Conservation (phyloP, 495 filamentous ascomycete genomes). For the Aspergillus egyptiacus region DNA sequence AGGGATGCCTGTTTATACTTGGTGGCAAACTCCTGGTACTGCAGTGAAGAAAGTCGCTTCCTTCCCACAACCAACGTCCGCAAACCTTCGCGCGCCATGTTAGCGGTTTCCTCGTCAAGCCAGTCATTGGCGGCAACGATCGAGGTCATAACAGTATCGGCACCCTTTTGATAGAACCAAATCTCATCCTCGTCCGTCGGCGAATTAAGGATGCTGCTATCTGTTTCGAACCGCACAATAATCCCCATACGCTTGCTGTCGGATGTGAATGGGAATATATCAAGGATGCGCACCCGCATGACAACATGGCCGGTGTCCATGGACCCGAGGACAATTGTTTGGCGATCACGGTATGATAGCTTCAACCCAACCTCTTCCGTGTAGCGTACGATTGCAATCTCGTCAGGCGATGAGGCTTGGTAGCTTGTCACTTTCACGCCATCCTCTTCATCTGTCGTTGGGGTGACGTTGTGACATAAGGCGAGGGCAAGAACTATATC, state of each 20-base stretch:
- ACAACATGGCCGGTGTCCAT: slow-evolving; percentile 69
- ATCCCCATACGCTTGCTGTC: slow-evolving; percentile 99
- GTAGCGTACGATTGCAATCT: slow-evolving; percentile 96
- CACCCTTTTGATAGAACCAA: slow-evolving; percentile 99
- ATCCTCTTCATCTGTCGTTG: slow-evolving; percentile 75
- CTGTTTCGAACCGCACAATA: slow-evolving; percentile 72
- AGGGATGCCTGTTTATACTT: slow-evolving; percentile 76
- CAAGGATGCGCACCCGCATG: slow-evolving; percentile 82
- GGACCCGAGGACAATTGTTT: slow-evolving; percentile 72
- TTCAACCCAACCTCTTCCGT: slow-evolving; percentile 89
- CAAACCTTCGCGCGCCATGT: slow-evolving; percentile 96
- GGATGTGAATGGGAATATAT: slow-evolving; percentile 96
- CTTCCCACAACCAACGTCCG: slow-evolving; percentile 91
- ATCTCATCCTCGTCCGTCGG: slow-evolving; percentile 59
- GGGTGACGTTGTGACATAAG: slow-evolving; percentile 96
- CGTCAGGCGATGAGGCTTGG: slow-evolving; percentile 94
- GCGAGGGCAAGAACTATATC: slow-evolving; percentile 88
- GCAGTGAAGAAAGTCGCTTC: slow-evolving; percentile 65
- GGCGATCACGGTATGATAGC: slow-evolving; percentile 78
- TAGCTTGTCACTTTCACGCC: slow-evolving; percentile 77
- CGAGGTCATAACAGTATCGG: slow-evolving; percentile 91
- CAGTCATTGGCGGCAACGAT: slow-evolving; percentile 96
- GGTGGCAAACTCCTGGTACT: slow-evolving; percentile 72
- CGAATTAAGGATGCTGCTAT: slow-evolving; percentile 29
- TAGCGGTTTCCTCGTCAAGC: slow-evolving; percentile 96